These are phyloP conservation scores for Leccinum solheimii DNA, from an alignment of 1,284 basidiomycete genomes.

Conservation along the genomic window DNA sequence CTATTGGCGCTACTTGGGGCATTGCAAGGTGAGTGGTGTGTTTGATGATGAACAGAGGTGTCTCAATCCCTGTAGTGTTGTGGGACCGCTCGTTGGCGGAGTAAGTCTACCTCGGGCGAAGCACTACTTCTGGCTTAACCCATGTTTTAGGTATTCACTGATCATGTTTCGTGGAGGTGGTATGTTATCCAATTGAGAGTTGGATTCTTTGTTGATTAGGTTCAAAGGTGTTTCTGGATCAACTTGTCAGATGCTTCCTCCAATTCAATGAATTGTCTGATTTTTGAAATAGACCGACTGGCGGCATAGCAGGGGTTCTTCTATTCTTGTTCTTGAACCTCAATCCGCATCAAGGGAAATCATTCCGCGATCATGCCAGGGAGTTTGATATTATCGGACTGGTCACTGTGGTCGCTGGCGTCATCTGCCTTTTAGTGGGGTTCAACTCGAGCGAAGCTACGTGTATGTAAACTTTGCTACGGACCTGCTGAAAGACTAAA, in stretches of 20 bases:
- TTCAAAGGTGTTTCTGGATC: conserved; percentile 37
- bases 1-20: conserved; percentile 48
- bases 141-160: conserved; percentile 41
- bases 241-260: conserved; percentile 32
- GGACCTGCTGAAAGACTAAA: conserved; percentile 3
- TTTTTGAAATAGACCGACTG: conserved; percentile 37
- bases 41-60: background rate
- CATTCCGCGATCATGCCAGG: conserved; percentile 34
- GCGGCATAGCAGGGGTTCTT: conserved; percentile 42
- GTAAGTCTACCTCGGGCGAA: conserved; percentile 17
- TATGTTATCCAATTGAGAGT: conserved; percentile 12
- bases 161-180: conserved; percentile 41
- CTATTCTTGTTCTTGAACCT: conserved; percentile 37
- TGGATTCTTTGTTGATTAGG: background rate
- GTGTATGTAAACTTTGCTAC: conserved; percentile 16
- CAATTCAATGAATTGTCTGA: background rate
- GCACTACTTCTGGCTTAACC: conserved; percentile 2
- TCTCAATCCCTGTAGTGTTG: conserved; percentile 32
- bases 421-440: conserved; percentile 48
- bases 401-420: conserved; percentile 44
- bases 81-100: conserved; percentile 45
- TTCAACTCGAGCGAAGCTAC: conserved; percentile 34
- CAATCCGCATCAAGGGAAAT: conserved; percentile 34
- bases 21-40: conserved; percentile 37
- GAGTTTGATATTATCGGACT: conserved; percentile 54